A percentile compares a stretch with the other conserved stretches of the same genome.
Evolutionary conservation across 352 stramenopile species (phyloP).

Genomic region (Phytophthora crassamura): DNA sequence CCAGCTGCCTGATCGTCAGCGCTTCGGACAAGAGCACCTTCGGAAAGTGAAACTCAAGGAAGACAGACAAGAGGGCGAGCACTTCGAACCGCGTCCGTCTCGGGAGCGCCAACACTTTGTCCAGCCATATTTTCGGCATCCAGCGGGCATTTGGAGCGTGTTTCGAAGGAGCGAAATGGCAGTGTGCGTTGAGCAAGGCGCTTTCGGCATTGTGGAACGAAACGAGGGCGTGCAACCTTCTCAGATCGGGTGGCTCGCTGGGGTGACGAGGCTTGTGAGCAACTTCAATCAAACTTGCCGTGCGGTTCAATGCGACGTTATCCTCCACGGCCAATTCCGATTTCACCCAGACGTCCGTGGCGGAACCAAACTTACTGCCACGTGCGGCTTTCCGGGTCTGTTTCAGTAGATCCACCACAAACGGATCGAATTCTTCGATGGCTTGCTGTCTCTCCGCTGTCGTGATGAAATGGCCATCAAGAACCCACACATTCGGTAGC

Average conservation of each 20-base stretch:
- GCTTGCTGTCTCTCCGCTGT: constrained; percentile 45
- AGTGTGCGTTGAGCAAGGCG: constrained; percentile 52
- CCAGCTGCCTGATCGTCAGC: constrained; percentile 52
- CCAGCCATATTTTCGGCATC: constrained; percentile 45
- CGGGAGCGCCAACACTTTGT: constrained; percentile 38
- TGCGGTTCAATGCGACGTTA: neutral
- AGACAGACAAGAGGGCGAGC: constrained; percentile 38
- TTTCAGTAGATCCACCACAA: constrained; percentile 38
- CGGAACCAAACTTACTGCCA: constrained; percentile 45
- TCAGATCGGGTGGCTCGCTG: constrained; percentile 34
- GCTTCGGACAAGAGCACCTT: constrained; percentile 51
- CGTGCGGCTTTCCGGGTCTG: neutral
- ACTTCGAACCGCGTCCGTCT: constrained; percentile 44
- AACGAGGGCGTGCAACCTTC: constrained; percentile 47
- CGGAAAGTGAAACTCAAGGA: constrained; percentile 53
- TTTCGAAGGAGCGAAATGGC: constrained; percentile 52
- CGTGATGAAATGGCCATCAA: constrained; percentile 69
- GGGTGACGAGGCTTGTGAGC: constrained; percentile 22
- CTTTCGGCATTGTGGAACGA: constrained; percentile 57
- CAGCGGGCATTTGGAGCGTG: constrained; percentile 34
- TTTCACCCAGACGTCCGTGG: constrained; percentile 42
- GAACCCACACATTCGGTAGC: constrained; percentile 62
- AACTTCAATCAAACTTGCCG: constrained; percentile 26
- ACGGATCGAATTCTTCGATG: constrained; percentile 47
- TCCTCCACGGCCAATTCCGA: constrained; percentile 5